A percentile compares a stretch with the other conserved stretches of the same genome.
phyloP scores from a whole-genome alignment of 1,284 basidiomycete species.

The Abortiporus biennis region DNA sequence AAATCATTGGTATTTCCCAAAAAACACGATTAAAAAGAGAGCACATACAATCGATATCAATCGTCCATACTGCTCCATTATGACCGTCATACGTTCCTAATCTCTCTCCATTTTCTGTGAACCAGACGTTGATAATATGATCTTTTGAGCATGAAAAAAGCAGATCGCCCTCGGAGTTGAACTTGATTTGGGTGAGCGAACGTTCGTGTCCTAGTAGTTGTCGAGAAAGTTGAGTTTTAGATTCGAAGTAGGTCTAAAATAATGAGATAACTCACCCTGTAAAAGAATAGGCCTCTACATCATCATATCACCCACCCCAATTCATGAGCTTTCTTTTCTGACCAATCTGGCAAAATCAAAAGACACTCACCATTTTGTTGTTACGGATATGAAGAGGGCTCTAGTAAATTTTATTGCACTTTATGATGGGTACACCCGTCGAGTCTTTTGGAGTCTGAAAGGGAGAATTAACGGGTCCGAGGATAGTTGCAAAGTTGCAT shows the following conservation, averaged over 20 bases:
- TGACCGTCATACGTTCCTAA: conserved; percentile 96
- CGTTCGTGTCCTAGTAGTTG: conserved; percentile 82
- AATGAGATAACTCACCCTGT: conserved; percentile 20
- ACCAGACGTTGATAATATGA: conserved; percentile 94
- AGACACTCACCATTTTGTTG: conserved; percentile 23
- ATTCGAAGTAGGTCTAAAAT: not conserved
- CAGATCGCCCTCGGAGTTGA: conserved; percentile 95
- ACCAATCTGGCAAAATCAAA: not conserved
- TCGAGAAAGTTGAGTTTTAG: not conserved
- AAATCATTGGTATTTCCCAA: not conserved
- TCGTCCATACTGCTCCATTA: conserved; percentile 96
- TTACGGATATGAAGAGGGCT: no score
- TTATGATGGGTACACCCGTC: no score
- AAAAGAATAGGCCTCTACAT: conserved; percentile 27
- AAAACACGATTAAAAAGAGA: not conserved
- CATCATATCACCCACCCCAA: not conserved
- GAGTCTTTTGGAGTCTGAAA: no score
- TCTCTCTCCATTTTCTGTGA: conserved; percentile 97
- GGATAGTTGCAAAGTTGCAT: no score
- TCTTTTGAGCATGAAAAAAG: conserved; percentile 98
- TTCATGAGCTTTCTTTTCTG: no score
- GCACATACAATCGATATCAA: conserved; percentile 89
- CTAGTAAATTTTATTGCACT: no score
- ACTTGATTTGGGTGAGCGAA: conserved; percentile 94
- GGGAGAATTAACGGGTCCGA: no score